Evolutionary conservation across 176 grass and related monocot genomes (phyloP).

Genomic region (Ensete ventricosum): DNA sequence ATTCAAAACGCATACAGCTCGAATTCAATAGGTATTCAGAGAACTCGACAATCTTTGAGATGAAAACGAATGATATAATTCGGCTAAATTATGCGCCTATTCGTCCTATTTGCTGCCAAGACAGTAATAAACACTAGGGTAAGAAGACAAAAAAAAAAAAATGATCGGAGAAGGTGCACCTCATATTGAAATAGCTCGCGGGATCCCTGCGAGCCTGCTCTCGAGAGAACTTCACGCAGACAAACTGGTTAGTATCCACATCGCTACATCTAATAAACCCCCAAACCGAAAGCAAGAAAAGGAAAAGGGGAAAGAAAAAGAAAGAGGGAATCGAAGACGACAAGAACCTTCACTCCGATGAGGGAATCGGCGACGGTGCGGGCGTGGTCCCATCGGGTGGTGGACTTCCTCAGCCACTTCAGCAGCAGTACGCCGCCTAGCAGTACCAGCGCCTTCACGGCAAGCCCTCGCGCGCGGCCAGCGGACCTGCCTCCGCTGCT

Average conservation of each 20-base stretch:
- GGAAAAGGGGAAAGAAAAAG: background rate
- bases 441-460: conserved; percentile 73
- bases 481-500: conserved; percentile 13
- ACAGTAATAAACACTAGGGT: background rate
- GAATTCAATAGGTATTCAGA: too few species aligned
- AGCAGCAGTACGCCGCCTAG: conserved; percentile 66
- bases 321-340: background rate
- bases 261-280: background rate
- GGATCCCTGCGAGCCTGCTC: conserved; percentile 89
- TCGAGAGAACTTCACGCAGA: conserved; percentile 66
- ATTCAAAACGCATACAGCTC: background rate
- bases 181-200: conserved; percentile 81
- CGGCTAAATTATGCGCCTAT: background rate
- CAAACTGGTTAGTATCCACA: conserved; percentile 5
- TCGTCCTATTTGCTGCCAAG: background rate
- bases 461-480: conserved; percentile 39
- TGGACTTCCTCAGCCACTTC: conserved; percentile 77
- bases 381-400: conserved; percentile 90
- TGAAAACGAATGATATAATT: background rate
- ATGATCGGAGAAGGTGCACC: conserved; percentile 28
- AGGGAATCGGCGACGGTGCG: conserved; percentile 67
- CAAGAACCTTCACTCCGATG: conserved; percentile 65
- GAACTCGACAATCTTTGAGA: too few species aligned
- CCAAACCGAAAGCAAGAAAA: conserved; percentile 6
- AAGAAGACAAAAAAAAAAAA: background rate